Base-by-base conservation (phyloP, 2,329 filamentous ascomycete genomes). In the Bisporella sp. region DNA sequence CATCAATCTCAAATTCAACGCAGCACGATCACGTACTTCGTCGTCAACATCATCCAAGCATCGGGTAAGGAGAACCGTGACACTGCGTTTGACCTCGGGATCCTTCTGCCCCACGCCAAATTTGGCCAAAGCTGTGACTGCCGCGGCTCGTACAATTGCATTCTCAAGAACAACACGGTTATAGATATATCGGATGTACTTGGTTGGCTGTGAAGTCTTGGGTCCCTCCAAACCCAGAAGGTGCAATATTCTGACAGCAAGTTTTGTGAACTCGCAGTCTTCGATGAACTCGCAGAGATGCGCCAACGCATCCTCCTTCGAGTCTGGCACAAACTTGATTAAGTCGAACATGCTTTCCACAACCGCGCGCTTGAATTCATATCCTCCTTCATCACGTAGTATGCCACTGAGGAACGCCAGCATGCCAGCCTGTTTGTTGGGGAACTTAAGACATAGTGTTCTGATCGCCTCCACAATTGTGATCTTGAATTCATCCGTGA, bases 341-440 rank as follows among this genome's bases (percentile, higher is more conserved):
- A 99, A 75, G 64, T 99, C 93, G 65, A 99, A 97, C 84, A 99
- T 97, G 77, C 90, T 96, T 75, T 99, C 93, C 21, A 99, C 92
- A 8, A 99, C 92, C 47, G 89, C 87, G 51, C 89, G 85, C 81
- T 99, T 99, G 73, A 99, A 99, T 55, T 97, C 93, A 68, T 95
- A 99, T 51, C 93, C 93, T 60, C 93, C 93, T 71, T 99, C 93
- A 61, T 99, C 93, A 31, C 93, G 84, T 47, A 99, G 76, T 52
- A 97, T 96, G n/a, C 91, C 89, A 64, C 92, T 96, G 45, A 99
- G 80, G 81, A 99, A 99, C 46, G 89, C 83, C 47, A 99, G 83
- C 91, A 99, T 97, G 55, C 90, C 91, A 44, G 92, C 92, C 72
- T 99, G 93, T 74, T 99, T 99, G 73, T 82, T 91, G 33, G 93